Evolutionary conservation across 352 stramenopile genomes (phyloP).

Genomic region (Phytopythium cucurbitacearum): DNA sequence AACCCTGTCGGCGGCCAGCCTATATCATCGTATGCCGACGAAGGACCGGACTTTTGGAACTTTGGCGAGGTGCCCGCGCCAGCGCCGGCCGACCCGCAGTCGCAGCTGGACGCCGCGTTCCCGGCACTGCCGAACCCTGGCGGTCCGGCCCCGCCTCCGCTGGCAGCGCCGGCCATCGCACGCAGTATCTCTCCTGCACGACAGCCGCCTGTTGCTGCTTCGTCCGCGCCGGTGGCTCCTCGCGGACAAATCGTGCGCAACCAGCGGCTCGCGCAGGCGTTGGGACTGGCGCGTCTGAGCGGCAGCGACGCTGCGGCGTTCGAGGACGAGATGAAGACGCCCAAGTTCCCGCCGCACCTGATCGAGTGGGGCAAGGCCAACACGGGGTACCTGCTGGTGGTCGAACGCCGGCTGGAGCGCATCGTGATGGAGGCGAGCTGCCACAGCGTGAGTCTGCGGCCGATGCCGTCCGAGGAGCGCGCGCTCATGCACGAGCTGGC

Average conservation of each 20-base stretch:
- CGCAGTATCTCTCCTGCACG: conserved; percentile 15
- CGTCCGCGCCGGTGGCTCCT: conserved; percentile 21
- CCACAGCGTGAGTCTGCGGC: conserved; percentile 67
- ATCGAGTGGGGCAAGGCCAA: conserved; percentile 75
- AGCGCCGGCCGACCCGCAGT: conserved; percentile 14
- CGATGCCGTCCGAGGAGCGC: conserved; percentile 71
- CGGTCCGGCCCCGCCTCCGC: conserved; percentile 26
- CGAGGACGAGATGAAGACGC: conserved; percentile 74
- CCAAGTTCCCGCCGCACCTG: conserved; percentile 52
- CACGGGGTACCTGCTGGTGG: conserved; percentile 56
- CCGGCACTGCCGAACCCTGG: conserved; percentile 49
- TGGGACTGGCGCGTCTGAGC: conserved; percentile 46
- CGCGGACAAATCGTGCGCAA: conserved; percentile 60
- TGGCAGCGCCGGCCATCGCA: conserved; percentile 40
- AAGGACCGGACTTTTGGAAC: conserved; percentile 60
- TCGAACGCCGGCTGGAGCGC: conserved; percentile 71
- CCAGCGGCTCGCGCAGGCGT: conserved; percentile 55
- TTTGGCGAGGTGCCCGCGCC: conserved; percentile 26
- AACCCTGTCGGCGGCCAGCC: conserved; percentile 44
- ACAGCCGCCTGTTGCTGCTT: conserved; percentile 12
- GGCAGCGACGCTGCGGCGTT: conserved; percentile 42
- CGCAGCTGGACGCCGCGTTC: conserved; percentile 55
- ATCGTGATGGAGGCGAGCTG: conserved; percentile 64
- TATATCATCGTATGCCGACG: conserved; percentile 18
- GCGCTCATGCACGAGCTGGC: conserved; percentile 73